Conservation (phyloP, 768 basidiomycete species). For the Plicaturopsis crispa region DNA sequence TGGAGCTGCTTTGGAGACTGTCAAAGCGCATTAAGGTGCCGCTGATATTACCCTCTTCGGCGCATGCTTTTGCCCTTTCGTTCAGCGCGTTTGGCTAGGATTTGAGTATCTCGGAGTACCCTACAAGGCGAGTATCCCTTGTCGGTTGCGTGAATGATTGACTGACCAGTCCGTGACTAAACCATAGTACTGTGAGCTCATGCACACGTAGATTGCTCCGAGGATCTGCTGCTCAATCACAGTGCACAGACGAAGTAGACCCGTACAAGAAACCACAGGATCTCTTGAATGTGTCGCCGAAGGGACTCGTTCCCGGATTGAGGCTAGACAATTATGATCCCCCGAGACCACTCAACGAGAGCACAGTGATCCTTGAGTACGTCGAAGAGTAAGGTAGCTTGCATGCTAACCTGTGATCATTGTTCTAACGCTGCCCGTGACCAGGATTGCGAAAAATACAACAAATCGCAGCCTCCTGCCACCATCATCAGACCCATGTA, state of each 20-base stretch:
- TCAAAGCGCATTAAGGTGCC: constrained; percentile 34
- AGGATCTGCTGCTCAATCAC: not conserved
- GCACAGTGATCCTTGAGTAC: constrained; percentile 72
- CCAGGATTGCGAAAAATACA: constrained; percentile 41
- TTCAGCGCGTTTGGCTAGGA: constrained; percentile 74
- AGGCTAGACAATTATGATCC: constrained; percentile 46
- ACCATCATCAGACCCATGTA: constrained; percentile 50
- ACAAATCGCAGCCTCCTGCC: constrained; percentile 51
- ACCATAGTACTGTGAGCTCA: constrained; percentile 35
- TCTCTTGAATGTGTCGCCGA: constrained; percentile 74
- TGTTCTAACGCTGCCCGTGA: constrained; percentile 1
- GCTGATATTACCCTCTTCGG: constrained; percentile 62
- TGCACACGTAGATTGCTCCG: no score
- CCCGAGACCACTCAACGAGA: constrained; percentile 66
- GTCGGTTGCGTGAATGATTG: not conserved
- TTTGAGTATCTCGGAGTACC: constrained; percentile 64
- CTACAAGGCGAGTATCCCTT: constrained; percentile 47
- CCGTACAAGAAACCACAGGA: constrained; percentile 78
- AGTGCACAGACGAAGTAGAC: constrained; percentile 61
- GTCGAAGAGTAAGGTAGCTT: constrained; percentile 56
- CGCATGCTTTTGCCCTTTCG: constrained; percentile 76
- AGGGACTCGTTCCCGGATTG: constrained; percentile 72
- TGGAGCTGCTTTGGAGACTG: constrained; percentile 50
- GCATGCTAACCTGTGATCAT: constrained; percentile 1
- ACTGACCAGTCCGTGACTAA: constrained; percentile 5